Base-by-base conservation (phyloP, 2,329 filamentous ascomycete species). In the Alternaria sp. region DNA sequence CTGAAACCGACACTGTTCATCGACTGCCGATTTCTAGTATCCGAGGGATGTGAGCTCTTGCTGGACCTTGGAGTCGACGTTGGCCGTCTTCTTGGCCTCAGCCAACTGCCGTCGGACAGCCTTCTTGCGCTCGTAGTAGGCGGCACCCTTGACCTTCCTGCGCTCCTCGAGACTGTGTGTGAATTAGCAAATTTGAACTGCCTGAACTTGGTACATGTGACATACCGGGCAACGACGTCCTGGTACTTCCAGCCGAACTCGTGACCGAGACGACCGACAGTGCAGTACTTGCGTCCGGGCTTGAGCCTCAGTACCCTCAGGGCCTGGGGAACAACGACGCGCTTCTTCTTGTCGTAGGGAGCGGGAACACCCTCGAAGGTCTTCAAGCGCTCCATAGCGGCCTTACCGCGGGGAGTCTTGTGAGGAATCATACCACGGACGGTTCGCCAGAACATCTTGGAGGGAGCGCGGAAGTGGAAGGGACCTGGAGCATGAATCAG, bases 171-270 rank as follows among this genome's bases (percentile, higher is more conserved):
- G 89, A 85, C 95, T 98, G 79, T 75, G 12, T 28, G 52, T 48
- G 46, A 38, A 62, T 76, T 67, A 78, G 72, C 55, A 59, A 43
- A 57, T 51, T 7, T 30, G 14, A 26, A 43, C 12, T 7, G 26
- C 22, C 30, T 7, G 18, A 12, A 18, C 22, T 18, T 24, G 24
- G 3, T 22, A 16, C 42, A 36, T n/a, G 16, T 9, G 4, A 91
- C 93, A 80, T 86, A 98, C 94, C 92, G 93, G 79, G 90, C 91
- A 86, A 99, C 95, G 81, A 99, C 94, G 82, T 97, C 94, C 89
- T 97, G 92, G 91, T 99, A 98, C 88, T 99, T 99, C 95, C 95
- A 99, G 86, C 95, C 95, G 80, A 98, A 95, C 88, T 99, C 95
- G 85, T 97, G 94, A 84, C 92, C 95, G 81, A 99, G 87, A 85